Base-by-base conservation (phyloP, 192 early-diverging fungal genomes). In the Podochytrium sp. region DNA sequence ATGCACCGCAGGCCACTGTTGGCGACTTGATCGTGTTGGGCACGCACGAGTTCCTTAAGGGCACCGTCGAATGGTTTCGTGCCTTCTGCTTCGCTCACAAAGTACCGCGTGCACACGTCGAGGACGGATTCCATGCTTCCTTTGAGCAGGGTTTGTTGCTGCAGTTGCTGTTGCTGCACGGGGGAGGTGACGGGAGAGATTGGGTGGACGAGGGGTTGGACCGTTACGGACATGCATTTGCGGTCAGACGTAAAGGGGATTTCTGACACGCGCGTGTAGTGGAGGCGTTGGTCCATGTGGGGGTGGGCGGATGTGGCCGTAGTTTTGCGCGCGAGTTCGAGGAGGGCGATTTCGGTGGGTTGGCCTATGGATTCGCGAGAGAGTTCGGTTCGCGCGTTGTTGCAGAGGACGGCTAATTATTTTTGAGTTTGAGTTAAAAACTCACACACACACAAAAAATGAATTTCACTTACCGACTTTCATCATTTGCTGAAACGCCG, bases 321-420 rank as follows among this genome's bases (percentile, higher is more conserved):
- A 33, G 89, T 64, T 33, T 85, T 81, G 30, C 79, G 50, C 2
- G 84, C 76, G 4, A 91, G 82, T 60, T 94, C 93, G 62, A 98
- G 82, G 42, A 99, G 85, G 18, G 96, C 95, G 73, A 96, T 91
- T 72, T 99, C 96, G 0, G 96, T 99, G 1, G 96, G 92, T 62
- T 99, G 94, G 2, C 97, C 97, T 60, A 93, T 90, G 60, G 86
- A 82, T 33, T 89, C 86, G 33, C 92, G 92, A 6, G 85, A 83
- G 7, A 92, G 90, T 74, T 93, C 91, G 33, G 88, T 61, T 2
- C 80, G 78, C 5, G 95, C 90, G 82, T 99, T 96, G 78, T 98
- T 99, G 81, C 97, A 98, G 29, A 97, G 65, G 69, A 91, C 94
- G 61, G 92, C 95, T 79, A 70, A 25, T 51, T 51, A 16, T 29